Conservation (phyloP, 106 monocot species). For the Phalaenopsis equestris region DNA sequence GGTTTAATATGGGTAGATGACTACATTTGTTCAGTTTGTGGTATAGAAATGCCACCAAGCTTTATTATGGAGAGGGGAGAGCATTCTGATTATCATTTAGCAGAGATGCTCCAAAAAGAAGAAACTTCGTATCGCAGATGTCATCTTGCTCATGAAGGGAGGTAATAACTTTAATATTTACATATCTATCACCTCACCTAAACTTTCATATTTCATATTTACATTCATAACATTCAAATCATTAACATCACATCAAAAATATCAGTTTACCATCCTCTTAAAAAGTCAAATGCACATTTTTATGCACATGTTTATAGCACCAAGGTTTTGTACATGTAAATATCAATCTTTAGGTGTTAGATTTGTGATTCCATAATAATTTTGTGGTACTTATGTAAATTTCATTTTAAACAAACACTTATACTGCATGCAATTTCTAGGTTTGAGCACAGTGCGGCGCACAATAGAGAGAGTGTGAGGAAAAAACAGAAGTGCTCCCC, state of each 20-base stretch:
- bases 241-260: too few relatives aligned
- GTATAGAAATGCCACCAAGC: constrained; percentile 62
- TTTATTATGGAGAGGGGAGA: constrained; percentile 80
- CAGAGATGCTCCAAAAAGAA: constrained; percentile 68
- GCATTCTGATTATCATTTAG: constrained; percentile 86
- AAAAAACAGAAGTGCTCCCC: constrained; percentile 50
- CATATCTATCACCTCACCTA: too few relatives aligned
- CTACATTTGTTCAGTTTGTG: constrained; percentile 83
- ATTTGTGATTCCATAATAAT: too few relatives aligned
- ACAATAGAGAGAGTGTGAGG: constrained; percentile 10
- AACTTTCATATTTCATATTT: too few relatives aligned
- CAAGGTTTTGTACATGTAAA: too few relatives aligned
- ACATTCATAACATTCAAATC: too few relatives aligned
- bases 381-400: too few relatives aligned
- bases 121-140: constrained; percentile 24
- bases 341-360: too few relatives aligned
- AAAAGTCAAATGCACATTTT: too few relatives aligned
- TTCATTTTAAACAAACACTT: too few relatives aligned
- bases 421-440: constrained; percentile 13
- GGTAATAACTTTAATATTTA: constrained; percentile 13
- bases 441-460: constrained; percentile 7
- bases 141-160: constrained; percentile 5
- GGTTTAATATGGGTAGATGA: constrained; percentile 49
- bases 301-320: too few relatives aligned
- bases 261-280: too few relatives aligned